phyloP scores from a whole-genome alignment of 2,329 filamentous ascomycete species.

The Scytalidium lignicola region DNA sequence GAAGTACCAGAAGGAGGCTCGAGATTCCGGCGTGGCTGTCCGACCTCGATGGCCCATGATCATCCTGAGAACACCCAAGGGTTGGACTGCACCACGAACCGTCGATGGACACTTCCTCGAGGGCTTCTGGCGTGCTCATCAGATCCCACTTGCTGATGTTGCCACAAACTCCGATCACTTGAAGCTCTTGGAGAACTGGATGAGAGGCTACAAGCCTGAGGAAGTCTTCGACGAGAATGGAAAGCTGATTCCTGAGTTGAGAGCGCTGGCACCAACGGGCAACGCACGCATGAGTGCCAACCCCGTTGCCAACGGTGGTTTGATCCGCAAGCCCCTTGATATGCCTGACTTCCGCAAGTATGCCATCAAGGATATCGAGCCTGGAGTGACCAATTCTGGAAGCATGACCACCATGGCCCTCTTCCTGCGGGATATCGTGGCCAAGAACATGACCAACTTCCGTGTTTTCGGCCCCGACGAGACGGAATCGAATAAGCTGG shows the following conservation, averaged over 20 bases:
- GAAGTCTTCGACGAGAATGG: conserved; percentile 63
- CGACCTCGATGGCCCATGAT: conserved; percentile 76
- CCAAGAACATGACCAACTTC: conserved; percentile 61
- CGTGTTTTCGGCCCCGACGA: conserved; percentile 76
- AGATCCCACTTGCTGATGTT: conserved; percentile 70
- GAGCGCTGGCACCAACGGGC: conserved; percentile 59
- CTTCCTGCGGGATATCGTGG: conserved; percentile 64
- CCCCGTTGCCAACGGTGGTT: conserved; percentile 67
- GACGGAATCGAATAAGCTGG: conserved; percentile 76
- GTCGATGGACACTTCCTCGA: conserved; percentile 65
- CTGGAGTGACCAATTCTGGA: conserved; percentile 49
- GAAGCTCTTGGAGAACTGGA: conserved; percentile 68
- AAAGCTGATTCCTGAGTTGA: conserved; percentile 57
- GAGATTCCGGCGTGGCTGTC: conserved; percentile 63
- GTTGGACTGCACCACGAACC: conserved; percentile 72
- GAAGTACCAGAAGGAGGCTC: conserved; percentile 64
- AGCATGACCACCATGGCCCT: conserved; percentile 67
- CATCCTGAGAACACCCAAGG: conserved; percentile 70
- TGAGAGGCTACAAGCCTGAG: conserved; percentile 71
- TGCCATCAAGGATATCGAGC: conserved; percentile 54
- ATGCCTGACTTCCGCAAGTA: conserved; percentile 69
- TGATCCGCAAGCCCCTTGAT: conserved; percentile 59
- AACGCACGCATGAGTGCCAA: conserved; percentile 71
- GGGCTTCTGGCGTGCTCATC: conserved; percentile 76
- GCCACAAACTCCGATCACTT: conserved; percentile 60